Evolutionary conservation across 176 grass and related monocot genomes (phyloP).

Genomic region (Aegilops tauschii): DNA sequence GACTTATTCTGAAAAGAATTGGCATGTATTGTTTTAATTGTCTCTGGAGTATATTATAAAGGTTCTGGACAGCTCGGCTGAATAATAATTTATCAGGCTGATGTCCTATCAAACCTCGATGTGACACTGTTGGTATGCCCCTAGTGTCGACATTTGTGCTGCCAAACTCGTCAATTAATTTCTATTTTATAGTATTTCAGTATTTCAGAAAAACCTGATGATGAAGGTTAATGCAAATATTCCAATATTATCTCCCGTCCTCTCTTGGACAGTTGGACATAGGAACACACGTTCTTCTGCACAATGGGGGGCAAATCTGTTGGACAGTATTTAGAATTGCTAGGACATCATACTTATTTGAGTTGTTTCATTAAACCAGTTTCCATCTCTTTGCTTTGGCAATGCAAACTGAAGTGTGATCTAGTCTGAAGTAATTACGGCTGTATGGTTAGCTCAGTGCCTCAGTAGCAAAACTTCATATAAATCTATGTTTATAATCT

Average conservation of each 20-base stretch:
- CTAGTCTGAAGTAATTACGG: not conserved
- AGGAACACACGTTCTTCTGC: not conserved
- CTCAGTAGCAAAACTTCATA: not conserved
- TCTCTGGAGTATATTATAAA: not conserved
- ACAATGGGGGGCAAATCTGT: not conserved
- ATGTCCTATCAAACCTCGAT: conserved; percentile 2
- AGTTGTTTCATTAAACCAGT: not conserved
- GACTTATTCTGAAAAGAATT: conserved; percentile 20
- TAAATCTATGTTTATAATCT: not conserved
- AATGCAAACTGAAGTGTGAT: not conserved
- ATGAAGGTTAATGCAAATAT: not conserved
- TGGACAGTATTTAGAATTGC: not conserved
- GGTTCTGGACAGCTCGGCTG: conserved; percentile 9
- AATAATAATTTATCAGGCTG: conserved; percentile 2
- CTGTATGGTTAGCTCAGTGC: not conserved
- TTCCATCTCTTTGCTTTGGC: not conserved
- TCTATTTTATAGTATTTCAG: not conserved
- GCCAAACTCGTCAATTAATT: not conserved
- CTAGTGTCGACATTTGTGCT: not conserved
- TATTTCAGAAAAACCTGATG: not conserved
- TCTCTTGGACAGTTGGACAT: not conserved
- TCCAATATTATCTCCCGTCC: not conserved
- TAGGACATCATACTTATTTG: not conserved
- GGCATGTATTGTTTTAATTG: conserved; percentile 3
- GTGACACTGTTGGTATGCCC: conserved; percentile 11